Evolutionary conservation across 345 rosid genomes (phyloP), one percentile per base, ranked within the genome.

Genomic region (Cardamine occulta): DNA sequence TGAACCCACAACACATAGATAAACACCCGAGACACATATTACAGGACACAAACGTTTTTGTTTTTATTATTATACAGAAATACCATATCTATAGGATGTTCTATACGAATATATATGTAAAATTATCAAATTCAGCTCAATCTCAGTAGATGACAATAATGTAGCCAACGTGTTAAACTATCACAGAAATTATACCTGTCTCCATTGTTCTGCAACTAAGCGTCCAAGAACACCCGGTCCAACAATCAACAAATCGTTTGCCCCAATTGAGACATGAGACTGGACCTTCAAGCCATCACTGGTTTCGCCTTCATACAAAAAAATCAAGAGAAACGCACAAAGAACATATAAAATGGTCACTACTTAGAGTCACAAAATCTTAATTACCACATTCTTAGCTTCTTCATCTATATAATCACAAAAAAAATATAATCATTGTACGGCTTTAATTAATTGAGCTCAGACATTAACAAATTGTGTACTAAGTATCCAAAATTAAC

Each of bases 171-270:
- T 39, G 44, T 5, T 21, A 13, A 63, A 9, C 0, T 1, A 48
- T 13, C 31, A 68, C 11, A 40, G 8, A 63, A 66, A 21, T 1
- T 4, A 6, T 82, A 94, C 99, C 96, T 87, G 76, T 63, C 84
- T 84, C 99, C 97, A 95, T 59, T 86, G 77, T 79, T 92, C 82
- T 19, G 97, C 99, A 34, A 90, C 99, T 74, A 92, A 82, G 55
- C 97, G 99, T 76, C 99, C 97, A 47, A 95, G 96, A 82, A 92
- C 97, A 58, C 99, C 99, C 0, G 99, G 93, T 51, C 99, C 99
- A 13, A 95, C 90, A 66, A 95, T 89, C 61, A 92, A 80, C 72
- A 95, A 80, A 89, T 95, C 97, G 57, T 82, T 64, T 77, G 82
- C 82, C 8, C 95, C 96, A 54, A 90, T 83, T 60, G 72, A 49